Evolutionary conservation across 2,329 filamentous ascomycete species (phyloP).

Genomic region (Phoma sp.): DNA sequence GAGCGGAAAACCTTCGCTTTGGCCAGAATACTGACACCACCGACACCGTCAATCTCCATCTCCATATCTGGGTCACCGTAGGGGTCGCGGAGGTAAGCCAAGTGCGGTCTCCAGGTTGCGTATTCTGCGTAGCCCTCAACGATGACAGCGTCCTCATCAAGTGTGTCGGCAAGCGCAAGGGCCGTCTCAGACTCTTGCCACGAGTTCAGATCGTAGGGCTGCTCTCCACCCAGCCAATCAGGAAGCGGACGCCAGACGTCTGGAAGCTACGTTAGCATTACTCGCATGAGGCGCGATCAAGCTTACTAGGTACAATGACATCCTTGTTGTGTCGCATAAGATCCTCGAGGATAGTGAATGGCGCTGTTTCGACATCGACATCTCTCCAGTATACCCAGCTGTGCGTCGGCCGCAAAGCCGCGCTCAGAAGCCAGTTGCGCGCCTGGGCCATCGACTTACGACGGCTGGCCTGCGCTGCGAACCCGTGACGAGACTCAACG

Average conservation of each 20-base stretch:
- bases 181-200: slow-evolving; percentile 99
- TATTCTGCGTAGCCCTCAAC: slow-evolving; percentile 99
- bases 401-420: slow-evolving; percentile 89
- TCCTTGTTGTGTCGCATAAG: slow-evolving; percentile 99
- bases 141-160: slow-evolving; percentile 98
- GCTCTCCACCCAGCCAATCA: slow-evolving; percentile 97
- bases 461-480: slow-evolving; percentile 90
- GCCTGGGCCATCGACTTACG: slow-evolving; percentile 98
- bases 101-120: slow-evolving; percentile 95
- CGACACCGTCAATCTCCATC: slow-evolving; percentile 98
- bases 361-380: slow-evolving; percentile 96
- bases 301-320: slow-evolving; percentile 95
- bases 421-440: slow-evolving; percentile 94
- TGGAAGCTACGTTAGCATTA: slow-evolving; percentile 29
- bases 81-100: slow-evolving; percentile 94
- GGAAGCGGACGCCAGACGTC: slow-evolving; percentile 97
- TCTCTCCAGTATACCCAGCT: slow-evolving; percentile 99
- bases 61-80: slow-evolving; percentile 99
- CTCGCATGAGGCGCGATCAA: background rate
- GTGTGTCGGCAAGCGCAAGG: slow-evolving; percentile 86
- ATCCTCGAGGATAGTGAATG: slow-evolving; percentile 95
- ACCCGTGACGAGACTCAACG: slow-evolving; percentile 95
- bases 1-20: slow-evolving; percentile 95
- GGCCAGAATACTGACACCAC: slow-evolving; percentile 94
- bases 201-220: slow-evolving; percentile 97